Evolutionary conservation across 495 filamentous ascomycete genomes (phyloP), one percentile per base, ranked within the genome.

Genomic region (Astrocystis sublimbata): DNA sequence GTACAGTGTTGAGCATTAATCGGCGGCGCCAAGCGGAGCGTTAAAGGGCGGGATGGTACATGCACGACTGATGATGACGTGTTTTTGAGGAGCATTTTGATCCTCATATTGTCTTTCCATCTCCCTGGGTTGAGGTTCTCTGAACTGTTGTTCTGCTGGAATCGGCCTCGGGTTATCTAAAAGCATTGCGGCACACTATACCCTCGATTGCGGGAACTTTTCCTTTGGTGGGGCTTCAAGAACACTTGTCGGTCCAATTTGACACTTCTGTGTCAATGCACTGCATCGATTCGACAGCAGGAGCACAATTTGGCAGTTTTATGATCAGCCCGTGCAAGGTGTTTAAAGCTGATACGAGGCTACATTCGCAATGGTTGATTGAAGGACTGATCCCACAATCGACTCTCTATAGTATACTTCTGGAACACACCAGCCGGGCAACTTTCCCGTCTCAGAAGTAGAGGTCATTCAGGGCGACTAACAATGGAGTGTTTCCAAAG

Each of bases 251-350:
- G 19, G 38, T 40, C 61, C 61, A 58, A 57, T 35, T 60, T 51
- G 31, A 58, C 60, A 68, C 51, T 60, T 49, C 28, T 57, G 31
- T 68, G 43, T 60, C 63, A 69, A 46, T 65, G 65, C 70, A 70
- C 70, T 68, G 67, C 70, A 69, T 70, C 68, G 63, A 66, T 65
- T 59, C 63, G 65, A 70, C 60, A 31, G 65, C 70, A 72, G 70
- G 68, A 72, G 67, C 70, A 62, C 30, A 28, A 31, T 53, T 49
- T 63, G 45, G 61, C 53, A 58, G 33, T 6, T 38, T 50, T 52
- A 15, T 31, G 46, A 45, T 47, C 36, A 53, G 47, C 40, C 17
- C 26, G 47, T 45, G 47, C 35, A 30, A 45, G 30, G 23, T 35
- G 21, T 36, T 41, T 17, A 33, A 21, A 24, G 23, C 51, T 33